Evolutionary conservation across 352 stramenopile species (phyloP).

Genomic region (Phytopythium helicoides): DNA sequence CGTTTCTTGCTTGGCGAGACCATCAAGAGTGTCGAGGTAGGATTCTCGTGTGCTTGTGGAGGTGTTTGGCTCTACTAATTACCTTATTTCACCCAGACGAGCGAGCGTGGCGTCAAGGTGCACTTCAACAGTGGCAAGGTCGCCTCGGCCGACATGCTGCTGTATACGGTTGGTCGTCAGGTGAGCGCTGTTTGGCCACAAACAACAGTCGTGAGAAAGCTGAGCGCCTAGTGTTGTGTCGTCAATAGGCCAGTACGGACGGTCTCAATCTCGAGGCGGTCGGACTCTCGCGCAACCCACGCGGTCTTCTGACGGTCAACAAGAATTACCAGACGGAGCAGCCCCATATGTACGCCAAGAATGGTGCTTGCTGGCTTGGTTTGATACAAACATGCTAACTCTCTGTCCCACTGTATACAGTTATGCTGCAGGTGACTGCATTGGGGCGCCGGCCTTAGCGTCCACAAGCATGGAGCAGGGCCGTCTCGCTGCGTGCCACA

Average conservation of each 20-base stretch:
- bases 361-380: not conserved
- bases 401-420: constrained; percentile 17
- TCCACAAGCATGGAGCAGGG: constrained; percentile 91
- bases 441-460: constrained; percentile 80
- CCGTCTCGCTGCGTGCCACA: constrained; percentile 78
- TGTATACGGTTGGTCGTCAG: constrained; percentile 82
- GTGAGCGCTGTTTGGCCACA: no score
- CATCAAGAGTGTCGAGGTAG: constrained; percentile 67
- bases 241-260: constrained; percentile 57
- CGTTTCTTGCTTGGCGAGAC: constrained; percentile 84
- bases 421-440: constrained; percentile 88
- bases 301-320: constrained; percentile 84
- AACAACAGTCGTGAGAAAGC: no score
- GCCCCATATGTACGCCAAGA: constrained; percentile 57
- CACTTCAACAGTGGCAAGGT: constrained; percentile 77
- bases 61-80: not conserved
- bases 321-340: constrained; percentile 86
- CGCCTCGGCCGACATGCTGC: constrained; percentile 61
- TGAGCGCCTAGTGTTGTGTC: not conserved
- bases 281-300: constrained; percentile 69
- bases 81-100: constrained; percentile 30
- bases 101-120: constrained; percentile 55
- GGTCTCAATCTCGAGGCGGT: constrained; percentile 82
- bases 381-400: not conserved
- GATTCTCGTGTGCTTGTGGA: not conserved